These are phyloP conservation scores for Colletotrichum cereale DNA, from an alignment of 2,329 filamentous ascomycete genomes.

Conservation along the genomic window DNA sequence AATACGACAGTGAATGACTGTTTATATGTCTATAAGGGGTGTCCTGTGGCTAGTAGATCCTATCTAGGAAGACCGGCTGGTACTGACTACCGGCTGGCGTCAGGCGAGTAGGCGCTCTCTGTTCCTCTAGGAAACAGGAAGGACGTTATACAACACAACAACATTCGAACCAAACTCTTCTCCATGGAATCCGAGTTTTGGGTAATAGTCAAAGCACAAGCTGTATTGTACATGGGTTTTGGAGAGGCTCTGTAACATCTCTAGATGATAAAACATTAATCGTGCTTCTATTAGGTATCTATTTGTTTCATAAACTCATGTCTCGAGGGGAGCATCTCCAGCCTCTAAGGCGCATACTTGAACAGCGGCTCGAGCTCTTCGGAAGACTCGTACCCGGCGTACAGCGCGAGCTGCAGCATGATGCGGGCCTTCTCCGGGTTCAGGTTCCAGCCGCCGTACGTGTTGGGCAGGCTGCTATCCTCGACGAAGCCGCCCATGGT, in stretches of 20 bases:
- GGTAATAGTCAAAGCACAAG: not conserved
- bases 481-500: conserved; percentile 67
- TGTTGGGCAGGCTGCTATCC: conserved; percentile 50
- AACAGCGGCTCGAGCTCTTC: conserved; percentile 37
- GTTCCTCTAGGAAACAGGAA: too few species aligned
- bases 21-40: too few species aligned
- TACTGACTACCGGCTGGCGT: too few species aligned
- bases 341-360: conserved; percentile 26
- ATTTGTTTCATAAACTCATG: conserved; percentile 19
- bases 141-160: too few species aligned
- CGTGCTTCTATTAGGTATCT: not conserved
- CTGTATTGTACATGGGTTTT: too few species aligned
- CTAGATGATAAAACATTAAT: not conserved
- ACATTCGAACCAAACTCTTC: not conserved
- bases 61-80: too few species aligned
- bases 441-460: conserved; percentile 62
- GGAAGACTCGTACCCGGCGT: conserved; percentile 25
- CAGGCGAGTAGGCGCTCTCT: too few species aligned
- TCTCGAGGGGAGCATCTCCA: not conserved
- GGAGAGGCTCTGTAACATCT: not conserved
- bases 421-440: conserved; percentile 69
- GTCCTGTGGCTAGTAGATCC: too few species aligned
- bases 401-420: conserved; percentile 58
- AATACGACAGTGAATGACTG: too few species aligned
- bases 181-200: not conserved